These are phyloP conservation scores for Citrullus amarus DNA, from an alignment of 306 rosid species.

Conservation along the genomic window DNA sequence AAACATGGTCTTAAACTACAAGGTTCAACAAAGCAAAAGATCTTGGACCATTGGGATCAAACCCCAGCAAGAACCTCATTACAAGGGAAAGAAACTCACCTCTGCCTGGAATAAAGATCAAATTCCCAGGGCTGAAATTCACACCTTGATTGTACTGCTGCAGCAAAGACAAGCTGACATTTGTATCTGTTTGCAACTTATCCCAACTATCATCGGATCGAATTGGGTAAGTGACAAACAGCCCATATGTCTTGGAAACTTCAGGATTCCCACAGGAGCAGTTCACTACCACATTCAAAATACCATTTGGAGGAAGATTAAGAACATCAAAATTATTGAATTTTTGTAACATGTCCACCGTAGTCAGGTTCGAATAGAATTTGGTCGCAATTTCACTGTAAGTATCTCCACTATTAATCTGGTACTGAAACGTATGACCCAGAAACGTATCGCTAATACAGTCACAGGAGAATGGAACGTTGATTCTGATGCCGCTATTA, in stretches of 20 bases:
- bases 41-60: not conserved
- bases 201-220: conserved; percentile 18
- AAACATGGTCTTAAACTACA: not conserved
- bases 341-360: conserved; percentile 23
- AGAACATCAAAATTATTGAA: conserved; percentile 24
- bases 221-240: conserved; percentile 65
- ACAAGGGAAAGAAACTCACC: conserved; percentile 27
- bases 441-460: conserved; percentile 39
- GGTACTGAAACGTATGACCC: conserved; percentile 45
- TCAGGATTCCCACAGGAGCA: conserved; percentile 54
- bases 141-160: conserved; percentile 39
- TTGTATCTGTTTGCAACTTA: not conserved
- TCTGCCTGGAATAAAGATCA: conserved; percentile 48
- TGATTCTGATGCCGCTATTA: not conserved
- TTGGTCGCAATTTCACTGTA: conserved; percentile 26
- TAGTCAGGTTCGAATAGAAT: conserved; percentile 40
- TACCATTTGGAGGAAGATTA: conserved; percentile 16
- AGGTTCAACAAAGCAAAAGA: not conserved
- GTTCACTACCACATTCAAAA: conserved; percentile 37
- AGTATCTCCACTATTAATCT: conserved; percentile 15
- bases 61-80: not conserved
- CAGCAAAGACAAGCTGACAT: conserved; percentile 22
- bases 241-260: conserved; percentile 43
- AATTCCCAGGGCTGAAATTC: conserved; percentile 35
- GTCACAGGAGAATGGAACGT: conserved; percentile 46